Evolutionary conservation across 164 flowering plant species (phyloP).

Genomic region (Vitis cinerea): DNA sequence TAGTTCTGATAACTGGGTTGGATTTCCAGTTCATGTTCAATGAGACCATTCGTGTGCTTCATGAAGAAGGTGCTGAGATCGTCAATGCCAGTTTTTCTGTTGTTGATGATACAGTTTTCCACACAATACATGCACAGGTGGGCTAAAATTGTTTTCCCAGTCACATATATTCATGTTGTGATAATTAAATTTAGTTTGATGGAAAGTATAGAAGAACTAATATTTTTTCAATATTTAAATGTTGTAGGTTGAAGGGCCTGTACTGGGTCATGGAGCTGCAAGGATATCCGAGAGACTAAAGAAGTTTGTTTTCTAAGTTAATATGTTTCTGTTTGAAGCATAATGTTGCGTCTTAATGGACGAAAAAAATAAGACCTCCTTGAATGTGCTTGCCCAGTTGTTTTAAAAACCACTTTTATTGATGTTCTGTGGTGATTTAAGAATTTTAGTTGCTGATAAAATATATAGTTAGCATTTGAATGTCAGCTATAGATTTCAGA

Average conservation of each 20-base stretch:
- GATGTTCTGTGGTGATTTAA: too few species aligned
- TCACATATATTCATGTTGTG: neutral
- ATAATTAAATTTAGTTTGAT: neutral
- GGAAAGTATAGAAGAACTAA: neutral
- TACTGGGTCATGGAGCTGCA: constrained; percentile 21
- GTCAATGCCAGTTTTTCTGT: constrained; percentile 50
- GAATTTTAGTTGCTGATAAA: too few species aligned
- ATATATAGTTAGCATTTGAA: too few species aligned
- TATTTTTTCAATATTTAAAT: neutral
- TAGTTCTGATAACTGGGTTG: constrained; percentile 43
- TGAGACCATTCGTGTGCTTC: constrained; percentile 42
- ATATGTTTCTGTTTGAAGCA: too few species aligned
- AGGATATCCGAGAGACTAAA: constrained; percentile 38
- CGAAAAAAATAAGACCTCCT: too few species aligned
- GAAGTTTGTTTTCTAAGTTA: constrained; percentile 15
- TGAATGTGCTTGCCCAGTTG: too few species aligned
- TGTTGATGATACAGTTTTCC: constrained; percentile 41
- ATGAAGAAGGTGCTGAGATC: constrained; percentile 66
- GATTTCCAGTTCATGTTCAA: constrained; percentile 48
- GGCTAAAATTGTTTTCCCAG: neutral
- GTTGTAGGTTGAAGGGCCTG: constrained; percentile 31
- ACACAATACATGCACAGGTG: constrained; percentile 66
- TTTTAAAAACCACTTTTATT: too few species aligned
- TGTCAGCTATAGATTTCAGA: too few species aligned
- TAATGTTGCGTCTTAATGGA: too few species aligned